A percentile compares a stretch with the other conserved stretches of the same genome.
These are phyloP conservation scores for Aulographum hederae DNA, from an alignment of 2,329 filamentous ascomycete genomes.

Conservation along the genomic window DNA sequence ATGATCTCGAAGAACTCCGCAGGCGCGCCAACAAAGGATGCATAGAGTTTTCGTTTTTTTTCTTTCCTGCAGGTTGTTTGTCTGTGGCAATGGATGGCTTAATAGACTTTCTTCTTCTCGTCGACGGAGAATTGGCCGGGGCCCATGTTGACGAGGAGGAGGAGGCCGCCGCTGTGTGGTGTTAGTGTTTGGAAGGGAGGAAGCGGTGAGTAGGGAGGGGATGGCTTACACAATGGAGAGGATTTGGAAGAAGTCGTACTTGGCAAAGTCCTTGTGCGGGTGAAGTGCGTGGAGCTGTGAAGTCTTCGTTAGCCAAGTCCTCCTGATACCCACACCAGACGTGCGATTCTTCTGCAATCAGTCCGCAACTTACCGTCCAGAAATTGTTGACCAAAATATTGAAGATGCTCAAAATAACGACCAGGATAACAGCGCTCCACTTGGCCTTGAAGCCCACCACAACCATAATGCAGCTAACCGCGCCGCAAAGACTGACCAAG, in stretches of 20 bases:
- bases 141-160: conserved; percentile 95
- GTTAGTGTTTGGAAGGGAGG: too few species aligned
- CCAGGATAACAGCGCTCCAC: conserved; percentile 89
- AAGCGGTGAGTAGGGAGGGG: conserved; percentile 5
- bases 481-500: conserved; percentile 64
- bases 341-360: conserved; percentile 5
- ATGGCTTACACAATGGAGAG: conserved; percentile 71
- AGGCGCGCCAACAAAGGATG: too few species aligned
- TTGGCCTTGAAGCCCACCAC: conserved; percentile 99
- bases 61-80: too few species aligned
- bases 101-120: conserved; percentile 99
- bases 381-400: conserved; percentile 99
- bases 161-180: conserved; percentile 52
- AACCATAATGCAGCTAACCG: conserved; percentile 93
- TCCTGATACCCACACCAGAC: background rate
- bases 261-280: conserved; percentile 99
- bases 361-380: conserved; percentile 64
- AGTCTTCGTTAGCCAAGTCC: conserved; percentile 5
- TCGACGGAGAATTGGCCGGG: conserved; percentile 96
- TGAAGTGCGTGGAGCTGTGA: conserved; percentile 82
- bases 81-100: too few species aligned
- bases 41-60: background rate
- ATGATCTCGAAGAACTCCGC: too few species aligned
- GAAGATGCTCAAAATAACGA: conserved; percentile 89
- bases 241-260: conserved; percentile 99